Evolutionary conservation across 306 rosid species (phyloP).

Genomic region (Cucurbita maxima): DNA sequence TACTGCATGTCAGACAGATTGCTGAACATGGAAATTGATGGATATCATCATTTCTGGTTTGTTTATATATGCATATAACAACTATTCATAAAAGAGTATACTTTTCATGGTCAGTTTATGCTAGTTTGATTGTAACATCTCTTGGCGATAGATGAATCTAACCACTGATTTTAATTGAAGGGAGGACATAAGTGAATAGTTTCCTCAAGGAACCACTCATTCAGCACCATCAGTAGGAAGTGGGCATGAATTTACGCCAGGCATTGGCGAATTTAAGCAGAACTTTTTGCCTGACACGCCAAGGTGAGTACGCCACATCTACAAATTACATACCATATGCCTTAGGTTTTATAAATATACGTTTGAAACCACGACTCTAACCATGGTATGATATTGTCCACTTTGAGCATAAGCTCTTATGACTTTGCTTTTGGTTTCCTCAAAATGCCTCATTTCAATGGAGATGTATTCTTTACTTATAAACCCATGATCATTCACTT

Average conservation of each 20-base stretch:
- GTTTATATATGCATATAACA: not conserved
- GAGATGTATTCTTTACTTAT: no score
- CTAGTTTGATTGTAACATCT: not conserved
- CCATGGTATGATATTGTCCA: no score
- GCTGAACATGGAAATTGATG: not conserved
- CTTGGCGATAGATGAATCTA: not conserved
- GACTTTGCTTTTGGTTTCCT: no score
- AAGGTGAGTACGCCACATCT: not conserved
- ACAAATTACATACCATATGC: not conserved
- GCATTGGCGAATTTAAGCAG: not conserved
- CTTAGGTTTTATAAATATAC: not conserved
- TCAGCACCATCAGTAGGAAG: not conserved
- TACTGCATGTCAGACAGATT: not conserved
- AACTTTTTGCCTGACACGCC: not conserved
- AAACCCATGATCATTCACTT: no score
- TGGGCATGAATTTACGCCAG: not conserved
- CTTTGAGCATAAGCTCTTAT: no score
- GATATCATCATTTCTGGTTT: not conserved
- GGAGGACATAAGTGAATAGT: not conserved
- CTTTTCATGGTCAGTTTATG: not conserved
- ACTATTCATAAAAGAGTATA: not conserved
- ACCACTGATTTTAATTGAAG: not conserved
- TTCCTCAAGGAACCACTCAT: not conserved
- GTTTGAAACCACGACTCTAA: no score
- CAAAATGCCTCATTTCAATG: no score